Base-by-base conservation (phyloP, 306 rosid genomes). In the Quercus gilva region DNA sequence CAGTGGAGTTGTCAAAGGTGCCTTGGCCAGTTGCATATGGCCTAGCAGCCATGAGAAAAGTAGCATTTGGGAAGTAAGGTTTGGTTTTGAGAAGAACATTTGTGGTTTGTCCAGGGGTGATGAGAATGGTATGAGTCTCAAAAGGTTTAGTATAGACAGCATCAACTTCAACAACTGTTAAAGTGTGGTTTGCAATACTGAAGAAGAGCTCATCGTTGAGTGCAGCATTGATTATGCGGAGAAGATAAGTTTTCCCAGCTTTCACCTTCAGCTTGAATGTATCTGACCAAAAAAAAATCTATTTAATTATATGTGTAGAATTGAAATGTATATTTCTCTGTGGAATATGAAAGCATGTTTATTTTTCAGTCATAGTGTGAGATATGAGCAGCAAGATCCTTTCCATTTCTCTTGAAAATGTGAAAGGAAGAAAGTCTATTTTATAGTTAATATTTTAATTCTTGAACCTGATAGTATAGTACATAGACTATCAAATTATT, bases 11-110 rank as follows among this genome's bases (percentile, higher is more conserved):
- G 41, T 69, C 75, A 21, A 68, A 77, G 15, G 80, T 37, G 43
- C 57, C 75, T 0, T 5, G 59, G 20, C 80, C 75, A 10, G 74
- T 68, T 2, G 45, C 80, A 10, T 77, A 68, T 52, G 80, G 74
- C 59, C 75, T 69, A 55, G 80, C 80, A 35, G 80, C 28, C 43
- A 77, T 55, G 41, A 69, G 72, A 29, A 77, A 77, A 31, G 80
- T 77, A 7, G 68, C 80, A 68, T 69, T 55, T 33, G 74, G 80
- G 74, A 68, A 67, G 6, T 55, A 5, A n/a, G 75, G 68, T 77
- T 78, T 78, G 64, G 81, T 78, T 43, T 69, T 78, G 41, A 69
- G 64, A 69, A 69, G 81, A 78, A 70, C 59, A 29, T 69, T 69
- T 37, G 76, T 25, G 29, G 81, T 78, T 57, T 78, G 69, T 25